phyloP scores from a whole-genome alignment of 306 rosid species.

The Canavalia ensiformis region DNA sequence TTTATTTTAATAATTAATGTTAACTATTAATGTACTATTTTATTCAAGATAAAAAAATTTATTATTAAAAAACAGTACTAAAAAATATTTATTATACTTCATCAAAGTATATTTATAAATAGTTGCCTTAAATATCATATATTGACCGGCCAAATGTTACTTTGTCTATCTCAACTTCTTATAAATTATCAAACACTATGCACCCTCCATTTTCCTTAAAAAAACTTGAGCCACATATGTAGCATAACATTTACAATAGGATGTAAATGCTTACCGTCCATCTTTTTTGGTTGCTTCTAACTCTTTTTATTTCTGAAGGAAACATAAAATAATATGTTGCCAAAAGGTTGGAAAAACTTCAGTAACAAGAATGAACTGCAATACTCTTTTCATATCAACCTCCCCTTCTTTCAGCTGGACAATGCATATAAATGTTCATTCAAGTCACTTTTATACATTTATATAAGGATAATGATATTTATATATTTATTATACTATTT shows the following conservation, averaged over 20 bases:
- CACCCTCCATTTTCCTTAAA: background rate
- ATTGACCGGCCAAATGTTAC: no score
- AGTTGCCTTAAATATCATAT: no score
- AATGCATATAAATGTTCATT: background rate
- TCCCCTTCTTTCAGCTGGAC: background rate
- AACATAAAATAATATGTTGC: background rate
- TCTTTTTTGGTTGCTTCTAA: background rate
- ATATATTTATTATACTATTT: background rate
- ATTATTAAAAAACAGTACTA: no score
- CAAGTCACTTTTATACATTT: background rate
- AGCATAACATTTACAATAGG: no score
- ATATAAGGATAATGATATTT: no score
- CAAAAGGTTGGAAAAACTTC: conserved; percentile 17
- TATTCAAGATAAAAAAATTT: no score
- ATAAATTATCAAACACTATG: background rate
- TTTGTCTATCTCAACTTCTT: no score
- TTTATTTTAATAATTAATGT: no score
- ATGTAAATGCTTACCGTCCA: background rate
- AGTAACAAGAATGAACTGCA: background rate
- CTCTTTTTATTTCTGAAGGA: background rate
- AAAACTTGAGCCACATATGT: background rate
- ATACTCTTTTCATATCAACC: background rate
- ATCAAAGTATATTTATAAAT: no score
- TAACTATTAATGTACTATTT: no score
- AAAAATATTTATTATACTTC: no score